Percentiles rank a stretch among this genome's conserved stretches.
phyloP scores from a whole-genome alignment of 768 basidiomycete genomes.

The Gloeostereum incarnatum region DNA sequence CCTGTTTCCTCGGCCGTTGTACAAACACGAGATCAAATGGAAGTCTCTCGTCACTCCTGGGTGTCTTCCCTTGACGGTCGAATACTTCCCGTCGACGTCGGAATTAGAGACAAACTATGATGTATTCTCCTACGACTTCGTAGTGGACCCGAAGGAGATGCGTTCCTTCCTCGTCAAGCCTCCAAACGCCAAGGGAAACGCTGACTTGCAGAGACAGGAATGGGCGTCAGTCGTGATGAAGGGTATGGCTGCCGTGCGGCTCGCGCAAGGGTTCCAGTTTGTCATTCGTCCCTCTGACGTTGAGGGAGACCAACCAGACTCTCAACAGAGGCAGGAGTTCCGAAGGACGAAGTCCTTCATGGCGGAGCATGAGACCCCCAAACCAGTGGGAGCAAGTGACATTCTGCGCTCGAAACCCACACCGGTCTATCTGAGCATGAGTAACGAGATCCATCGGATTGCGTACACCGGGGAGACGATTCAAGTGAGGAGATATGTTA shows the following conservation, averaged over 20 bases:
- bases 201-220: slow-evolving; percentile 52
- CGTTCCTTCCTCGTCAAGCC: slow-evolving; percentile 79
- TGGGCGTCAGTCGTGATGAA: slow-evolving; percentile 83
- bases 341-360: slow-evolving; percentile 50
- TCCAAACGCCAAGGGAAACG: slow-evolving; percentile 33
- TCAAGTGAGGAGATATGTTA: slow-evolving; percentile 79
- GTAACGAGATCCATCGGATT: slow-evolving; percentile 91
- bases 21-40: slow-evolving; percentile 91
- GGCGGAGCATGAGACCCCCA: slow-evolving; percentile 44
- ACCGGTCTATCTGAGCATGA: slow-evolving; percentile 88
- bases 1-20: slow-evolving; percentile 60
- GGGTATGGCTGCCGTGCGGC: slow-evolving; percentile 86
- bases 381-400: slow-evolving; percentile 56
- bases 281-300: slow-evolving; percentile 59
- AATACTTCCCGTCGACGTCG: slow-evolving; percentile 70
- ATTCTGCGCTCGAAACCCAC: slow-evolving; percentile 35
- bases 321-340: slow-evolving; percentile 14
- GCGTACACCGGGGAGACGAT: slow-evolving; percentile 88
- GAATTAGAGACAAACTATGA: slow-evolving; percentile 75
- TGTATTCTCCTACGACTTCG: slow-evolving; percentile 82
- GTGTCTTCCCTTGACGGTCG: slow-evolving; percentile 85
- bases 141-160: slow-evolving; percentile 78
- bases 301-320: too few species aligned
- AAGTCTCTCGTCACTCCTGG: slow-evolving; percentile 75
- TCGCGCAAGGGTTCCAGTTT: slow-evolving; percentile 94